Evolutionary conservation across 73 alveolate genomes (phyloP), one percentile per base, ranked within the genome.

Genomic region (Paramecium sonneborni): DNA sequence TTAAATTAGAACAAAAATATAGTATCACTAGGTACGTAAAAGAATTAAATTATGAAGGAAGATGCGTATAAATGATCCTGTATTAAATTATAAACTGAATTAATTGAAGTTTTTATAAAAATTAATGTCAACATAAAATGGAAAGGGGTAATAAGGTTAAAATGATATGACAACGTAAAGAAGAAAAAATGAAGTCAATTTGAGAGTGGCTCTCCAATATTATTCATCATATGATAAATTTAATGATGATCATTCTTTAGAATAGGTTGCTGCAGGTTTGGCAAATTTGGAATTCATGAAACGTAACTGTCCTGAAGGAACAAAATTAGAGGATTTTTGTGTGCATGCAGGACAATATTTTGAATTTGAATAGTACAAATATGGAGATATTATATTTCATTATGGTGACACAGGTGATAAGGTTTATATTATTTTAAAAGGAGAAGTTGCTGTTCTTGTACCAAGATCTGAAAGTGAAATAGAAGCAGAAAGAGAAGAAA

Each of bases 371-470:
- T 21, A 26, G 20, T 44, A 23, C 9, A 43, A 39, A 79, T 43
- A 41, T 43, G 90, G 90, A 41, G 69, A 79, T n/a, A 41, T 79
- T 11, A 44, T 79, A 15, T 79, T 79, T 18, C 46, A 79, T 14
- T 79, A 43, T 24, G 90, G 90, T 0, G 90, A 79, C 41, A 5
- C 18, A 5, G 90, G 90, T 8, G 90, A 79, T 23, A 79, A 79
- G n/a, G 41, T 79, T 4, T 79, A 79, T 34, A 37, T 79, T 2
- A 79, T 79, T 18, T 46, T 79, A 4, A 41, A 46, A 24, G 90
- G 90, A 5, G 90, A 79, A 44, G 90, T 79, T 24, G 90, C 76
- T 6, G 90, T 79, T n/a, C 24, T 43, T 1, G 90, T 79, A 24
- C 90, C 90, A 24, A 21, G 90, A 41, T 43, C 76, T 3, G 44